A percentile compares a stretch with the other conserved stretches of the same genome.
Evolutionary conservation across 176 grass and related monocot genomes (phyloP).

Genomic region (Carex littledalei): DNA sequence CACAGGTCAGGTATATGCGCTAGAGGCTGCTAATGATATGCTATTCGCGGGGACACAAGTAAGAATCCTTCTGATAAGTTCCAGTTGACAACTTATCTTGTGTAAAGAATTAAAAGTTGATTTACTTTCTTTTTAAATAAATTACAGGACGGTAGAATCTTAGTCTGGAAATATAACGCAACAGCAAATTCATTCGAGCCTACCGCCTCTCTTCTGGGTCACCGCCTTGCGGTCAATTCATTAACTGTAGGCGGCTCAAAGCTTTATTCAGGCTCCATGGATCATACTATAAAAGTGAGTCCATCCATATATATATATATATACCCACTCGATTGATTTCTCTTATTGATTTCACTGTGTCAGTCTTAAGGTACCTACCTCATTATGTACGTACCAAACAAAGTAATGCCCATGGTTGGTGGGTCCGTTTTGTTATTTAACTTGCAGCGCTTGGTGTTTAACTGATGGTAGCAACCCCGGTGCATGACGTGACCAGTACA

Average conservation of each 20-base stretch:
- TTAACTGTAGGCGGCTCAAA: conserved; percentile 58
- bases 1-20: conserved; percentile 81
- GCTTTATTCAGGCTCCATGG: conserved; percentile 97
- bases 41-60: conserved; percentile 90
- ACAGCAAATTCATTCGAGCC: conserved; percentile 71
- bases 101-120: not conserved
- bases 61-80: conserved; percentile 20
- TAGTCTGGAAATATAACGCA: conserved; percentile 75
- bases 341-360: conserved; percentile 7
- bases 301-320: not conserved
- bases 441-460: not conserved
- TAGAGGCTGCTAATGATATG: conserved; percentile 62
- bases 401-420: not conserved
- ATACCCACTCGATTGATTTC: conserved; percentile 14
- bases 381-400: not conserved
- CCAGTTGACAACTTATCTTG: not conserved
- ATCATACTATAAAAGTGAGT: conserved; percentile 86
- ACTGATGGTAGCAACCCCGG: not conserved
- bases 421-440: not conserved
- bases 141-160: conserved; percentile 80
- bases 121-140: conserved; percentile 5
- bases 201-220: conserved; percentile 60
- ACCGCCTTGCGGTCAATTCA: conserved; percentile 65
- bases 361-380: not conserved
- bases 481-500: not conserved